A percentile compares a stretch with the other conserved stretches of the same genome.
Conservation (phyloP, 371 early-diverging fungal species). For the Encephalitozoon intestinalis region DNA sequence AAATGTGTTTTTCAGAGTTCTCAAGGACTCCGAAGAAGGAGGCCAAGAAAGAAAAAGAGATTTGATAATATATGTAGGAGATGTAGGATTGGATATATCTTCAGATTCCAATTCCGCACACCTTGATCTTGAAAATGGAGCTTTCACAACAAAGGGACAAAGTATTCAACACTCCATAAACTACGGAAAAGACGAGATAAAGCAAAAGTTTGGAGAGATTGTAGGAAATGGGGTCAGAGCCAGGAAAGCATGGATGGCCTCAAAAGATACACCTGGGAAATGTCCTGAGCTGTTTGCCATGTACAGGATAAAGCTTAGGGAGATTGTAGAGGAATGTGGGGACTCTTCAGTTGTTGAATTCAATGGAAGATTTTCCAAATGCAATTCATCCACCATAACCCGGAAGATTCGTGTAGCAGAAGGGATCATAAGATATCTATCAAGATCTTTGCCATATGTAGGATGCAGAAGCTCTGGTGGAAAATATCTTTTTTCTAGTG, state of each 20-base stretch:
- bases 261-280: neutral
- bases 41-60: neutral
- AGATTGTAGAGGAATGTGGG: neutral
- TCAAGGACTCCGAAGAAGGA: neutral
- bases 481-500: neutral
- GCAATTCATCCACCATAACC: neutral
- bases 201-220: neutral
- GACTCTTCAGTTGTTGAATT: neutral
- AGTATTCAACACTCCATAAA: neutral
- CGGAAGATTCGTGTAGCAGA: neutral
- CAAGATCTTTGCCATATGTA: neutral
- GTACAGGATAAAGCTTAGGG: constrained; percentile 6
- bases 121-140: neutral
- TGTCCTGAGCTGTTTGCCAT: neutral
- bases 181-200: neutral
- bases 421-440: neutral
- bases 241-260: neutral
- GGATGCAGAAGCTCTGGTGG: neutral
- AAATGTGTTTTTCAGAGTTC: neutral
- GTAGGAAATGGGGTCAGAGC: neutral
- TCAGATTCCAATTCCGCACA: neutral
- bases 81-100: neutral
- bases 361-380: neutral
- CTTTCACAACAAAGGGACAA: neutral
- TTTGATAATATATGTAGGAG: neutral